These are phyloP conservation scores for Prunus mongolica DNA, from an alignment of 306 rosid species.

Conservation along the genomic window DNA sequence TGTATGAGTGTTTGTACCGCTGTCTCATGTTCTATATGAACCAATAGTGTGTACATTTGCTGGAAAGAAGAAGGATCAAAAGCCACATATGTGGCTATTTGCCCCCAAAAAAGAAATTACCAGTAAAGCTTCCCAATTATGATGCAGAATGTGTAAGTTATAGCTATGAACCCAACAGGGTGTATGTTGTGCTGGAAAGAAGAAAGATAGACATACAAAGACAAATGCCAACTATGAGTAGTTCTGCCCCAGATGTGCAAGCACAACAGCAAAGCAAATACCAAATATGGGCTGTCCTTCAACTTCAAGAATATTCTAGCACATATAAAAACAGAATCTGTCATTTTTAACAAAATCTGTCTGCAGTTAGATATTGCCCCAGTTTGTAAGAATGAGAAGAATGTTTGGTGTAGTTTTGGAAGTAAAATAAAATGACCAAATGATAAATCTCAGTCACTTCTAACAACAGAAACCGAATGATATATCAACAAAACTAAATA, in stretches of 20 bases:
- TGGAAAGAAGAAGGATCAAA: slow-evolving; percentile 7
- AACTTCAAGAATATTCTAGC: slow-evolving; percentile 31
- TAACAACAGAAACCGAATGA: not conserved
- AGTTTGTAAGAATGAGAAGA: not conserved
- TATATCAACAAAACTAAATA: too few species aligned
- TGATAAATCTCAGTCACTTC: not conserved
- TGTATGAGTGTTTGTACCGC: not conserved
- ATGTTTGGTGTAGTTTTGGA: slow-evolving; percentile 1
- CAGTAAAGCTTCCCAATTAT: slow-evolving; percentile 19
- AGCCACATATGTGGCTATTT: slow-evolving; percentile 1
- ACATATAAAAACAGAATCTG: slow-evolving; percentile 13
- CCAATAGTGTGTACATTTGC: not conserved
- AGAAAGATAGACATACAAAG: slow-evolving; percentile 40
- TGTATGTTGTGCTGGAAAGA: slow-evolving; percentile 74
- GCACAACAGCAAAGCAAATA: slow-evolving; percentile 55
- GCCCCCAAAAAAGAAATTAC: not conserved
- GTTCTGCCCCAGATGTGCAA: slow-evolving; percentile 26
- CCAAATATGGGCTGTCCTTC: slow-evolving; percentile 45
- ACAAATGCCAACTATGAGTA: slow-evolving; percentile 22
- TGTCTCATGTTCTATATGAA: not conserved
- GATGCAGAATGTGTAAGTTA: slow-evolving; percentile 25
- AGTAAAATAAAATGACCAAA: not conserved
- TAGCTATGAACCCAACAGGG: slow-evolving; percentile 36
- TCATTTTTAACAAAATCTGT: not conserved
- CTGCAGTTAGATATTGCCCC: not conserved